phyloP scores from a whole-genome alignment of 352 stramenopile genomes.

The Achlya hypogyna region DNA sequence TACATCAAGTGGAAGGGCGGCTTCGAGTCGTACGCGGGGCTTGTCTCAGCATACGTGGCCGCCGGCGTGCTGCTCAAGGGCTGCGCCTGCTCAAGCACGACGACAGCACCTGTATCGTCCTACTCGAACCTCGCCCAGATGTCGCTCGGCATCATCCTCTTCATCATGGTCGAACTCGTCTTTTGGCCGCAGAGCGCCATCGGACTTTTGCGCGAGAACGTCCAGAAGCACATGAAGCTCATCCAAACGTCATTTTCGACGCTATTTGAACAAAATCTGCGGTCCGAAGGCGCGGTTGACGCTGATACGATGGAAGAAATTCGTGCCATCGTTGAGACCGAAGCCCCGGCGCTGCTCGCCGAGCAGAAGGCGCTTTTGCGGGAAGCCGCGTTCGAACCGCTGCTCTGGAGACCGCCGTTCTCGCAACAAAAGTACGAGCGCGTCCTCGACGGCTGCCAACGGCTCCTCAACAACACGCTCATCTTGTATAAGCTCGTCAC shows the following conservation, averaged over 20 bases:
- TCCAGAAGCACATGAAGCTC: slow-evolving; percentile 57
- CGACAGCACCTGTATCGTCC: slow-evolving; percentile 36
- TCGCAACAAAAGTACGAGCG: slow-evolving; percentile 66
- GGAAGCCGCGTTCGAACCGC: slow-evolving; percentile 53
- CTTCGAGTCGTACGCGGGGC: slow-evolving; percentile 56
- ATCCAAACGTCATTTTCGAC: slow-evolving; percentile 54
- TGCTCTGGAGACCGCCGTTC: slow-evolving; percentile 59
- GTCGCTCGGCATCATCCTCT: slow-evolving; percentile 65
- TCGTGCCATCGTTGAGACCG: slow-evolving; percentile 45
- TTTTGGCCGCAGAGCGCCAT: slow-evolving; percentile 63
- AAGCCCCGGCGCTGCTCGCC: slow-evolving; percentile 42
- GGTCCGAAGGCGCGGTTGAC: background rate
- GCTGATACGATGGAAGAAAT: slow-evolving; percentile 35
- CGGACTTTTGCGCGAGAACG: slow-evolving; percentile 55
- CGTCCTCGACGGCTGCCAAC: slow-evolving; percentile 47
- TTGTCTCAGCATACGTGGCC: slow-evolving; percentile 67
- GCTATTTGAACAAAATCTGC: slow-evolving; percentile 64
- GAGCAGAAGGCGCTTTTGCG: slow-evolving; percentile 50
- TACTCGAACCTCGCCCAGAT: slow-evolving; percentile 75
- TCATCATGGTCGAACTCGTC: slow-evolving; percentile 59
- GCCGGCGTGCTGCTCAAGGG: slow-evolving; percentile 52
- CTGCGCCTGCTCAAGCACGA: slow-evolving; percentile 35
- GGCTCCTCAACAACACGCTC: slow-evolving; percentile 76
- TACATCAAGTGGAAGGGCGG: slow-evolving; percentile 59
- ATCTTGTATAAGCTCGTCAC: slow-evolving; percentile 66